phyloP scores from a whole-genome alignment of 441 rosid genomes.

The Heliophila coronopifolia region DNA sequence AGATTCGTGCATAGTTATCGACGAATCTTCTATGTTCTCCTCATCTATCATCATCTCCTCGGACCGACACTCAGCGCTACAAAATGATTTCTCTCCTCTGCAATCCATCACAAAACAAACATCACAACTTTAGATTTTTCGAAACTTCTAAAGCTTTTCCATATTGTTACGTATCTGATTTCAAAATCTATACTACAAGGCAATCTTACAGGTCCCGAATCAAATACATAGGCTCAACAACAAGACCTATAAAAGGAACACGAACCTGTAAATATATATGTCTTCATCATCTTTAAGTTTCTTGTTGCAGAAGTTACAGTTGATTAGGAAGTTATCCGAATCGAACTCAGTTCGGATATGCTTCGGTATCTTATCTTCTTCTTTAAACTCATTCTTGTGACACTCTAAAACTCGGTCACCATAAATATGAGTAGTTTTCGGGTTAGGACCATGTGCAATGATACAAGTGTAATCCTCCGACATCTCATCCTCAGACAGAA shows the following conservation, averaged over 20 bases:
- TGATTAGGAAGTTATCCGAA: conserved; percentile 47
- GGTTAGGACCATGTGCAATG: conserved; percentile 68
- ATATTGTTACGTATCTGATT: no score
- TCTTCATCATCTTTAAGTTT: conserved; percentile 56
- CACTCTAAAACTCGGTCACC: conserved; percentile 52
- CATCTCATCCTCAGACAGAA: conserved; percentile 27
- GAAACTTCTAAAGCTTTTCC: not conserved
- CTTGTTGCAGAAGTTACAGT: conserved; percentile 72
- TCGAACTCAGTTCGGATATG: conserved; percentile 4
- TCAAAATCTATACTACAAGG: no score
- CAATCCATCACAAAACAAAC: conserved; percentile 22
- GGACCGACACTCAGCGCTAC: conserved; percentile 58
- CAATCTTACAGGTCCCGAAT: no score
- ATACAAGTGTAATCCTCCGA: conserved; percentile 96
- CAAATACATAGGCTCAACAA: no score
- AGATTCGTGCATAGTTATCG: conserved; percentile 11
- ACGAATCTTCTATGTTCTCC: conserved; percentile 35
- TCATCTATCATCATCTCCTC: conserved; percentile 63
- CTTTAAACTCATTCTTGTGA: conserved; percentile 32
- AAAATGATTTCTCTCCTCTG: conserved; percentile 82
- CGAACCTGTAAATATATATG: conserved; percentile 78
- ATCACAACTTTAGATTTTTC: not conserved
- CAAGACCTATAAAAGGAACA: not conserved
- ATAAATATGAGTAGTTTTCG: conserved; percentile 73
- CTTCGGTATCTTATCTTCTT: conserved; percentile 9